Evolutionary conservation across 1,139 yeast species (phyloP).

Genomic region (Kluyveromyces sp.): DNA sequence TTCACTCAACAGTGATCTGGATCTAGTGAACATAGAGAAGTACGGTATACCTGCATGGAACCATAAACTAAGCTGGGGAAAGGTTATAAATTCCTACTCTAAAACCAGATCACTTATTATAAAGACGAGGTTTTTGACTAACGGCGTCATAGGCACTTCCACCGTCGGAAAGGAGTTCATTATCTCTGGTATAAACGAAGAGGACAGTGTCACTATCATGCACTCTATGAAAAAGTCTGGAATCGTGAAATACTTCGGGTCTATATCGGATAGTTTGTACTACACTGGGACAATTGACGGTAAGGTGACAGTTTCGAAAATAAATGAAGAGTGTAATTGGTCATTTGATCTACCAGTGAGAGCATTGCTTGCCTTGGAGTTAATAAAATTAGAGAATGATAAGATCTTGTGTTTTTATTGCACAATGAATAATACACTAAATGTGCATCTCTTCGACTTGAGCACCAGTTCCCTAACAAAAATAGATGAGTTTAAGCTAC

Average conservation of each 20-base stretch:
- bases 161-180: constrained; percentile 14
- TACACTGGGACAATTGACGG: constrained; percentile 4
- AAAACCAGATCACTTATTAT: constrained; percentile 10
- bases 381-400: constrained; percentile 16
- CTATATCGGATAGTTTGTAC: constrained; percentile 6
- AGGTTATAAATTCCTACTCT: neutral
- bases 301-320: neutral
- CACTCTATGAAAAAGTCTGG: constrained; percentile 5
- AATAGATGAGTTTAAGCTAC: constrained; percentile 34
- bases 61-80: constrained; percentile 8
- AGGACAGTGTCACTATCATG: neutral
- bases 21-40: constrained; percentile 2
- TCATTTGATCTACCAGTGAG: constrained; percentile 33
- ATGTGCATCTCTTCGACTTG: constrained; percentile 33
- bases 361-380: constrained; percentile 35
- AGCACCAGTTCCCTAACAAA: constrained; percentile 16
- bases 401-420: constrained; percentile 35
- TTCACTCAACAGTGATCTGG: constrained; percentile 12
- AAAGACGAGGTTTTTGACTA: constrained; percentile 9
- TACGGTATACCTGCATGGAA: constrained; percentile 15
- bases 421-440: constrained; percentile 54
- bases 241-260: constrained; percentile 30
- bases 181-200: neutral
- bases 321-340: neutral
- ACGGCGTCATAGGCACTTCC: constrained; percentile 11